A percentile compares a stretch with the other conserved stretches of the same genome.
These are phyloP conservation scores for Scopulariopsis brevicaulis DNA, from an alignment of 2,329 filamentous ascomycete genomes.

Conservation along the genomic window DNA sequence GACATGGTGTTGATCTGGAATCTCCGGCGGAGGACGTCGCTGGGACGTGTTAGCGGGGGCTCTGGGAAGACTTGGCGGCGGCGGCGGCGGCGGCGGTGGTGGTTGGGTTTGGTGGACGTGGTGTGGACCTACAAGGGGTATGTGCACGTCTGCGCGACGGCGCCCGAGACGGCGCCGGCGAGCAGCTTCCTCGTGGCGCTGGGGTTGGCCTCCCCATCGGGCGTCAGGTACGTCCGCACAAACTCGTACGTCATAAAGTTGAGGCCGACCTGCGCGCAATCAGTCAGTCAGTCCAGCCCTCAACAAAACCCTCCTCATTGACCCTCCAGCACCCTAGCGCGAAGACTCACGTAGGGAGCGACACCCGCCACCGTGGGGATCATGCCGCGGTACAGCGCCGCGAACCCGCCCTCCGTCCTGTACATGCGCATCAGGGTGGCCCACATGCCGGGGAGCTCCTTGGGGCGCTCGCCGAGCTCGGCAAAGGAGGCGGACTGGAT, in stretches of 20 bases:
- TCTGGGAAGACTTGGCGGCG: background rate
- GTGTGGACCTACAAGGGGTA: conserved; percentile 74
- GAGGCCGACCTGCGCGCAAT: conserved; percentile 57
- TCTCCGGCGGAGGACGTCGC: conserved; percentile 80
- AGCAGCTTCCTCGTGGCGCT: conserved; percentile 68
- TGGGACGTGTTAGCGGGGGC: conserved; percentile 20
- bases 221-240: conserved; percentile 72
- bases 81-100: too few species aligned
- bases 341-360: conserved; percentile 65
- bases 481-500: conserved; percentile 97
- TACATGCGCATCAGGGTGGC: conserved; percentile 75
- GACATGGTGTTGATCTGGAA: conserved; percentile 99
- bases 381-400: conserved; percentile 87
- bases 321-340: background rate
- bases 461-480: conserved; percentile 51
- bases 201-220: conserved; percentile 78
- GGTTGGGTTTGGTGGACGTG: too few species aligned
- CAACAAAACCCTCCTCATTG: background rate
- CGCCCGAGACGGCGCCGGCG: conserved; percentile 89
- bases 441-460: conserved; percentile 86
- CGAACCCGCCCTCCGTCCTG: conserved; percentile 73
- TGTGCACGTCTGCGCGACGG: conserved; percentile 92
- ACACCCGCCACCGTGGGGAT: conserved; percentile 90
- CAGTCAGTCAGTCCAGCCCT: background rate
- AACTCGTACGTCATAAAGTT: conserved; percentile 99